A percentile compares a stretch with the other conserved stretches of the same genome.
phyloP scores from a whole-genome alignment of 2,329 filamentous ascomycete genomes.

The Thermothelomyces thermophilus region DNA sequence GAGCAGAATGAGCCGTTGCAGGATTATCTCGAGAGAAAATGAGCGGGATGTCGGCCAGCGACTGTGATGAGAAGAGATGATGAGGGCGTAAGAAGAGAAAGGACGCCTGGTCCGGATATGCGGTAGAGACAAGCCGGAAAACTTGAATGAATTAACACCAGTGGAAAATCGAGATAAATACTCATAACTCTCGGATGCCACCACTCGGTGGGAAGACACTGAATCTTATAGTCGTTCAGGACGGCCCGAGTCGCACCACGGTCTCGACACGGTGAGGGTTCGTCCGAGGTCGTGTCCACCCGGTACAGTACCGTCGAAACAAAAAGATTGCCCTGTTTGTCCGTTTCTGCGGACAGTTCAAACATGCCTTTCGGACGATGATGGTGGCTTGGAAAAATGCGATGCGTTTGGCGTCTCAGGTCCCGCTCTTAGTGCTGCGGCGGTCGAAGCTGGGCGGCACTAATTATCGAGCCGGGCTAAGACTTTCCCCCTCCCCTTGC shows the following conservation, averaged over 20 bases:
- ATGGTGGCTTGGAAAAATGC: slow-evolving; percentile 3
- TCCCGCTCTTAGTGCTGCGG: slow-evolving; percentile 11
- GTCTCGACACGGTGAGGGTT: background rate
- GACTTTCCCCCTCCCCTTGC: too few species aligned
- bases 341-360: slow-evolving; percentile 6
- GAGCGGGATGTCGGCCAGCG: slow-evolving; percentile 10
- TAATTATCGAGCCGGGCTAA: too few species aligned
- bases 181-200: too few species aligned
- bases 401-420: slow-evolving; percentile 17
- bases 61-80: slow-evolving; percentile 5
- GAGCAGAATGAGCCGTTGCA: background rate
- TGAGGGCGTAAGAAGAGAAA: slow-evolving; percentile 1
- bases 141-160: background rate
- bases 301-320: background rate
- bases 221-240: background rate
- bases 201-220: background rate
- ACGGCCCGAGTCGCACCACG: too few species aligned
- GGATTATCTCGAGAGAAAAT: background rate
- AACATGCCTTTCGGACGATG: slow-evolving; percentile 2
- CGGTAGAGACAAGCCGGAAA: too few species aligned
- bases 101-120: slow-evolving; percentile 19
- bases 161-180: background rate
- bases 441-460: too few species aligned
- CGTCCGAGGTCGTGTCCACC: background rate
- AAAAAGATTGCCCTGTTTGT: background rate